Percentiles rank a stretch among this genome's conserved stretches.
phyloP scores from a whole-genome alignment of 2,329 filamentous ascomycete genomes.

The Zalaria obscura region DNA sequence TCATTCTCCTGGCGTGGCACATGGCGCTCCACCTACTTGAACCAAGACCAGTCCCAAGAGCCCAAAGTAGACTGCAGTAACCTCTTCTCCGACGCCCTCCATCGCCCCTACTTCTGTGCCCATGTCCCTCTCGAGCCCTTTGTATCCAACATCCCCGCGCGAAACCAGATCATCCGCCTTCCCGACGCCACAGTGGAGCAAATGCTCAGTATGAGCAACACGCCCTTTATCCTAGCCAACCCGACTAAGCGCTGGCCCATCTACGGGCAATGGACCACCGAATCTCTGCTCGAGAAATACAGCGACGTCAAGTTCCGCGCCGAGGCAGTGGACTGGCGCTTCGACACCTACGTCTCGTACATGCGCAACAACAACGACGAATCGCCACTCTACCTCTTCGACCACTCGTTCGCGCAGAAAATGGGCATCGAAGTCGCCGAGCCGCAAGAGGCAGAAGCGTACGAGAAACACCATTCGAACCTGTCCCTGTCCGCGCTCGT shows the following conservation, averaged over 20 bases:
- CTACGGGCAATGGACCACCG: slow-evolving; percentile 58
- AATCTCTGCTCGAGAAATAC: slow-evolving; percentile 51
- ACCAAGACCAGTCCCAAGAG: slow-evolving; percentile 37
- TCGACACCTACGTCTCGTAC: slow-evolving; percentile 69
- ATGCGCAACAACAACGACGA: slow-evolving; percentile 71
- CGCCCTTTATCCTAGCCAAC: slow-evolving; percentile 73
- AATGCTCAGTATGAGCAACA: slow-evolving; percentile 57
- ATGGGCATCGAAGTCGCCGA: slow-evolving; percentile 56
- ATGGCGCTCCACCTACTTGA: slow-evolving; percentile 69
- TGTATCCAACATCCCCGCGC: slow-evolving; percentile 52
- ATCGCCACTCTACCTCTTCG: slow-evolving; percentile 85
- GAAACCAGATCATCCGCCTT: slow-evolving; percentile 61
- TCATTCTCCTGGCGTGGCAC: slow-evolving; percentile 60
- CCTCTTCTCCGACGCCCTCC: slow-evolving; percentile 80
- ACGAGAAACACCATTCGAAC: slow-evolving; percentile 1
- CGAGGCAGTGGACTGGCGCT: slow-evolving; percentile 85
- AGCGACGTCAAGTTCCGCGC: slow-evolving; percentile 61
- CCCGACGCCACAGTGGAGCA: slow-evolving; percentile 61
- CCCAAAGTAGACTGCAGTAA: slow-evolving; percentile 55
- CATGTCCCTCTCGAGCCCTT: slow-evolving; percentile 57
- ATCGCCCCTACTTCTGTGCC: slow-evolving; percentile 81
- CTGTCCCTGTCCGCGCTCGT: not conserved
- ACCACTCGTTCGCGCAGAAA: slow-evolving; percentile 73
- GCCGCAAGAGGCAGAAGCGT: slow-evolving; percentile 12
- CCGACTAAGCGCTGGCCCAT: slow-evolving; percentile 74